A percentile compares a stretch with the other conserved stretches of the same genome.
These are phyloP conservation scores for Xerocomus brunneocitrinus DNA, from an alignment of 768 basidiomycete species.

Conservation along the genomic window DNA sequence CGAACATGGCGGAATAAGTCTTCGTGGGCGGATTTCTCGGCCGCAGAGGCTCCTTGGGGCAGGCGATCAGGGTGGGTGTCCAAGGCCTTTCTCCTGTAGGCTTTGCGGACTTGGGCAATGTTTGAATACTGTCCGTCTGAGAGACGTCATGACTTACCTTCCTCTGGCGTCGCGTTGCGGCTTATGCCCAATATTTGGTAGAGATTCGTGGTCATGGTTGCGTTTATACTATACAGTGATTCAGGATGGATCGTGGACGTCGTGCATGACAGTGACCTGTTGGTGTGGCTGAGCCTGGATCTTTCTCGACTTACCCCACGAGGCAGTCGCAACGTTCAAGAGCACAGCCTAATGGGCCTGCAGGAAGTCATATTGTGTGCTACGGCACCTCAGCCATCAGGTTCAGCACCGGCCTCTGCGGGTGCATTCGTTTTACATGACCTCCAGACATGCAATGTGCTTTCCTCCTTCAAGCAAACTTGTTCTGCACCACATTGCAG, in stretches of 20 bases:
- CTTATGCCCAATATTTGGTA: conserved; percentile 60
- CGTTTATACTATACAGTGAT: not conserved
- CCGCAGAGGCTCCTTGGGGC: conserved; percentile 47
- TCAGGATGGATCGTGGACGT: not conserved
- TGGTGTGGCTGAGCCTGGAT: conserved; percentile 16
- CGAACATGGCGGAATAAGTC: conserved; percentile 48
- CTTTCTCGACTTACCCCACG: conserved; percentile 6
- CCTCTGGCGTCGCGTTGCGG: conserved; percentile 53
- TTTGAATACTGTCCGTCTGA: conserved; percentile 2
- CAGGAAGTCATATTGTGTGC: conserved; percentile 69
- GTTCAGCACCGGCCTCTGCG: conserved; percentile 34
- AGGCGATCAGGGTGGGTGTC: conserved; percentile 76
- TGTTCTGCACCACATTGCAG: conserved; percentile 60
- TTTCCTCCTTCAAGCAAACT: conserved; percentile 89
- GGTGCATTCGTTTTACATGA: conserved; percentile 78
- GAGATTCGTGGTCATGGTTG: conserved; percentile 50
- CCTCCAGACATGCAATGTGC: conserved; percentile 65
- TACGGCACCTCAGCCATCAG: conserved; percentile 31
- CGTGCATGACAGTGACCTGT: not conserved
- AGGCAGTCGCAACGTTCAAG: not conserved
- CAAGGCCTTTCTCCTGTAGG: conserved; percentile 70
- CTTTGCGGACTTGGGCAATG: conserved; percentile 55
- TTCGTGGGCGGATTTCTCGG: conserved; percentile 56
- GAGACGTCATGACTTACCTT: conserved; percentile 44
- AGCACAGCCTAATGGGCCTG: conserved; percentile 41